phyloP scores from a whole-genome alignment of 495 filamentous ascomycete genomes.

The Clavariopsis aquatica region DNA sequence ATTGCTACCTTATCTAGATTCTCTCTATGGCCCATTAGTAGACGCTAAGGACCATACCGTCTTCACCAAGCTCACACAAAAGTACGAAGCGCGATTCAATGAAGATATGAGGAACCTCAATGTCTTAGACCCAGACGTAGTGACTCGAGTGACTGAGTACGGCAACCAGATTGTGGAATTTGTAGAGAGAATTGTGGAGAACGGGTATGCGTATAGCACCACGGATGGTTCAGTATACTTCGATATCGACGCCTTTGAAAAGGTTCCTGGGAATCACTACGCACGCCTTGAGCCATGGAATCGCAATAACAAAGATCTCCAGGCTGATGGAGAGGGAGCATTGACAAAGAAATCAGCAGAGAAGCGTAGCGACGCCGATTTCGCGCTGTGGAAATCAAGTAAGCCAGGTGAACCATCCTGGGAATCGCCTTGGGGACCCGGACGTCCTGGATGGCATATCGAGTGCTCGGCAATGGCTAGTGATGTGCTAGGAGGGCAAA shows the following conservation, averaged over 20 bases:
- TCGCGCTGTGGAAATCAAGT: conserved; percentile 91
- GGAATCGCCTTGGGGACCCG: conserved; percentile 81
- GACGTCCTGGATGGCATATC: conserved; percentile 95
- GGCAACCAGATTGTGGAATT: conserved; percentile 78
- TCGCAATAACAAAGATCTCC: conserved; percentile 74
- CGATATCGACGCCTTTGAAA: conserved; percentile 85
- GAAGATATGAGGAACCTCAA: conserved; percentile 85
- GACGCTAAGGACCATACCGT: conserved; percentile 73
- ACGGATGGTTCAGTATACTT: conserved; percentile 90
- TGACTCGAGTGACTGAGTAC: conserved; percentile 89
- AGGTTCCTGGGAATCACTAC: conserved; percentile 71
- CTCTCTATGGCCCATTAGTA: conserved; percentile 69
- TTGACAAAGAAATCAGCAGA: conserved; percentile 63
- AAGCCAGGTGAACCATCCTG: conserved; percentile 92
- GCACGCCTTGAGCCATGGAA: conserved; percentile 86
- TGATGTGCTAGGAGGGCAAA: conserved; percentile 72
- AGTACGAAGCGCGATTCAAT: conserved; percentile 80
- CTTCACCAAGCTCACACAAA: conserved; percentile 77
- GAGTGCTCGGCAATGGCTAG: conserved; percentile 98
- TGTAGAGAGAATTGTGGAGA: conserved; percentile 75
- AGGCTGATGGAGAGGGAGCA: conserved; percentile 88
- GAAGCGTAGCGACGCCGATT: conserved; percentile 77
- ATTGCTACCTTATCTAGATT: conserved; percentile 84
- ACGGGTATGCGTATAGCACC: conserved; percentile 80
- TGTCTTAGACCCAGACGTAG: conserved; percentile 73